Evolutionary conservation across 352 stramenopile species (phyloP), one percentile per base, ranked within the genome.

Genomic region (Phytophthora pisi): DNA sequence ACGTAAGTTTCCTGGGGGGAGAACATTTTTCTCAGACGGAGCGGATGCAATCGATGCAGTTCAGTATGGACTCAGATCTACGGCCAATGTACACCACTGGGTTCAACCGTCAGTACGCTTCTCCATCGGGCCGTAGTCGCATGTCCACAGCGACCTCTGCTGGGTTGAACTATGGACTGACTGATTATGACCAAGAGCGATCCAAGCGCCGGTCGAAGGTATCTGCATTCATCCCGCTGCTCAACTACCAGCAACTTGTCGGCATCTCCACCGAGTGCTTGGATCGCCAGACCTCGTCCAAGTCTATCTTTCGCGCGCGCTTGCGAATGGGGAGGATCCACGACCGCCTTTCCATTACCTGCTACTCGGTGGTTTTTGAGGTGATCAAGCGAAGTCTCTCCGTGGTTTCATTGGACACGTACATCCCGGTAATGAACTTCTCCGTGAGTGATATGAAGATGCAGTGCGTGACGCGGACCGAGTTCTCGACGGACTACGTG

Each of bases 381-480:
- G 89, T 96, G 31, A 95, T 96, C 66, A 96, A 96, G 71, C 77
- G 88, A 8, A 96, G 88, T 42, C 70, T 96, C n/a, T 95, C 89
- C 9, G 76, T 95, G 8, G 86, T 97, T 5, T 91, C 89, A 0
- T 66, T 97, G 11, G 89, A 97, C 57, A 97, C 89, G 6, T 97
- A 95, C 54, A 97, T 97, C 57, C 89, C 89, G 1, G 88, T 97
- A 36, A 95, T 96, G 81, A 97, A 96, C 60, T 88, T 96, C 30
- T 91, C 86, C 0, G 62, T 97, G 31, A 90, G 82, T 45, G 84
- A 96, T 59, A 92, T 95, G 75, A 91, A 92, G 56, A 74, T 93
- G 64, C 78, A 90, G 26, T 80, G 75, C 28, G 62, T 88, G 60
- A 95, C 86, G 1, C 77, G 81, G 16, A 92, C 80, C 0, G 88